phyloP scores from a whole-genome alignment of 306 rosid genomes.

The Pyrus betulifolia region DNA sequence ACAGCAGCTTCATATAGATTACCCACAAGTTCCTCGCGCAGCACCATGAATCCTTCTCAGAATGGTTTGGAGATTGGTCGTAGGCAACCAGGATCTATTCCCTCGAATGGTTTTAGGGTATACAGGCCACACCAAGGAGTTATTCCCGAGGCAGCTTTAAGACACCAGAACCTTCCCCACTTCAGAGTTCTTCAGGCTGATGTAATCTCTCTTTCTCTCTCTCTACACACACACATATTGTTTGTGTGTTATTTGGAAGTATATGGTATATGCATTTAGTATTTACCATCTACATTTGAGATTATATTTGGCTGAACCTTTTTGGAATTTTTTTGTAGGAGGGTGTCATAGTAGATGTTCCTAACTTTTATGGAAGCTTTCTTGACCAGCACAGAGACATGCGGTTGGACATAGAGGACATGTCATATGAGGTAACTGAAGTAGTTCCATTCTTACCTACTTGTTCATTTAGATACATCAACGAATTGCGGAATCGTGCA shows the following conservation, averaged over 20 bases:
- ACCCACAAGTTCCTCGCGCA: conserved; percentile 50
- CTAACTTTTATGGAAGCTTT: conserved; percentile 40
- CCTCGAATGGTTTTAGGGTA: conserved; percentile 51
- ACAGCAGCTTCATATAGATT: conserved; percentile 56
- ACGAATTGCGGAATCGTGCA: not conserved
- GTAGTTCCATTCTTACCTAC: not conserved
- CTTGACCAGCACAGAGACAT: conserved; percentile 86
- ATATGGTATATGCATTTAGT: not conserved
- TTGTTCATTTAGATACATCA: not conserved
- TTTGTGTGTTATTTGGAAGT: conserved; percentile 1
- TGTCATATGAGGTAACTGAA: conserved; percentile 83
- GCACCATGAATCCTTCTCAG: conserved; percentile 38
- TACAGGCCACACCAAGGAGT: conserved; percentile 55
- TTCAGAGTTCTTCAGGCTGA: conserved; percentile 69
- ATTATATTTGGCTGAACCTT: conserved; percentile 8
- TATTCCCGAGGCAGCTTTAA: conserved; percentile 41
- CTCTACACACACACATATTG: too few species aligned
- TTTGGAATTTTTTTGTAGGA: conserved; percentile 47
- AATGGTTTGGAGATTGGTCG: conserved; percentile 55
- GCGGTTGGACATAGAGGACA: conserved; percentile 95
- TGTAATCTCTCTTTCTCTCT: conserved; percentile 34
- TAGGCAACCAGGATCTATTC: conserved; percentile 48
- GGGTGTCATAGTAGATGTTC: conserved; percentile 69
- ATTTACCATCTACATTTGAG: not conserved
- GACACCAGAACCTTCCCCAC: conserved; percentile 57